These are phyloP conservation scores for Fraxinus quadrangulata DNA, from an alignment of 257 asterid genomes.

Conservation along the genomic window DNA sequence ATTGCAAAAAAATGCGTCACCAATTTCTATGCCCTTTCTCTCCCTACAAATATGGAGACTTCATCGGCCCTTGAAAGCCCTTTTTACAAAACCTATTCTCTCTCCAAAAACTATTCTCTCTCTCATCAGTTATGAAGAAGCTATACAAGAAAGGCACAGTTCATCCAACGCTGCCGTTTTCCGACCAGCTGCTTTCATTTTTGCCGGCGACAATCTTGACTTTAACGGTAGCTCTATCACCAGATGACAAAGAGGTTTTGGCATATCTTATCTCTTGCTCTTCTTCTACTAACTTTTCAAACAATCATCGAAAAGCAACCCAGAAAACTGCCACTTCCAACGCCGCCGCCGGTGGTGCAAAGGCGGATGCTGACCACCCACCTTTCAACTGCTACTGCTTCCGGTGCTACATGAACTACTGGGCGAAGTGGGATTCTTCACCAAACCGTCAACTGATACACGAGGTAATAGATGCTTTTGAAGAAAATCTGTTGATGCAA, in stretches of 20 bases:
- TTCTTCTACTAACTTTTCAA: slow-evolving; percentile 37
- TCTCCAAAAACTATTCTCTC: not conserved
- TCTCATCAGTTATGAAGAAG: slow-evolving; percentile 55
- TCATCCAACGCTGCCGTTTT: slow-evolving; percentile 65
- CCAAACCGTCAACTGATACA: slow-evolving; percentile 70
- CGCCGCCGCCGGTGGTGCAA: slow-evolving; percentile 18
- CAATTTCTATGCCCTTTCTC: slow-evolving; percentile 6
- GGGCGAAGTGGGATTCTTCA: slow-evolving; percentile 76
- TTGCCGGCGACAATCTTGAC: slow-evolving; percentile 61
- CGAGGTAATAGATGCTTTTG: slow-evolving; percentile 65
- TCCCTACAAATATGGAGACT: slow-evolving; percentile 23
- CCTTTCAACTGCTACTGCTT: slow-evolving; percentile 66
- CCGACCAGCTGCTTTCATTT: slow-evolving; percentile 65
- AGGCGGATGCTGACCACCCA: slow-evolving; percentile 56
- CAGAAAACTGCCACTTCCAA: slow-evolving; percentile 7
- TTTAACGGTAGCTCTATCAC: slow-evolving; percentile 52
- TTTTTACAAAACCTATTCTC: not conserved
- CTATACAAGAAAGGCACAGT: slow-evolving; percentile 58
- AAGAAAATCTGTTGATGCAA: slow-evolving; percentile 47
- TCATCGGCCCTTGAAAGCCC: slow-evolving; percentile 23
- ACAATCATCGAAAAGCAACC: slow-evolving; percentile 25
- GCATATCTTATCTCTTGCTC: slow-evolving; percentile 69
- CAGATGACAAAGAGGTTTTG: slow-evolving; percentile 54
- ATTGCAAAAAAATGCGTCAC: too few relatives aligned
- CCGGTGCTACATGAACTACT: slow-evolving; percentile 66